Conservation (phyloP, 805 yeast species). For the Wickerhamiella parazyma region DNA sequence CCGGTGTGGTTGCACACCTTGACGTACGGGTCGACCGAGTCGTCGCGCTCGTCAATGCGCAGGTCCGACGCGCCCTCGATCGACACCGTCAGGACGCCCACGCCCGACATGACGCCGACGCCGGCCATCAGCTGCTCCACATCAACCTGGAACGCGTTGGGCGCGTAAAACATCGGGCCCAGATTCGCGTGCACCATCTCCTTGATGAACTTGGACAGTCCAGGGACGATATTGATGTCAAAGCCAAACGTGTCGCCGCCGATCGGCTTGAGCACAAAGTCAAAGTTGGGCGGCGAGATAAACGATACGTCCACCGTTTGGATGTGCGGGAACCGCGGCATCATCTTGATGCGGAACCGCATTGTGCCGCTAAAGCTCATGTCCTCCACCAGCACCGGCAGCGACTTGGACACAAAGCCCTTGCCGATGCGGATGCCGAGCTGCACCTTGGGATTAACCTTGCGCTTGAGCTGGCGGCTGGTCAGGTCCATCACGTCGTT, state of each 20-base stretch:
- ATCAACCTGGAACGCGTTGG: slow-evolving; percentile 86
- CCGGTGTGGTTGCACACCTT: slow-evolving; percentile 43
- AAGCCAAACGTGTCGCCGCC: slow-evolving; percentile 78
- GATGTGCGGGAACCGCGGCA: slow-evolving; percentile 81
- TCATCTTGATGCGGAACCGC: slow-evolving; percentile 78
- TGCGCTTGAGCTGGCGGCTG: slow-evolving; percentile 69
- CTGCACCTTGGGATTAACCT: slow-evolving; percentile 67
- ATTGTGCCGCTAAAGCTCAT: slow-evolving; percentile 61
- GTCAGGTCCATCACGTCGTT: slow-evolving; percentile 74
- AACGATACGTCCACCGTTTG: slow-evolving; percentile 80
- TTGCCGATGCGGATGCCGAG: slow-evolving; percentile 66
- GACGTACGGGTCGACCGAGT: slow-evolving; percentile 83
- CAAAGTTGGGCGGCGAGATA: slow-evolving; percentile 77
- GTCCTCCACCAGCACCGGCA: slow-evolving; percentile 71
- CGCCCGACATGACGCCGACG: slow-evolving; percentile 59
- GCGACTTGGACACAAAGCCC: slow-evolving; percentile 46
- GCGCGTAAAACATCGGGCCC: slow-evolving; percentile 80
- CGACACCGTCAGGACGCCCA: slow-evolving; percentile 70
- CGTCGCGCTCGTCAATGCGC: slow-evolving; percentile 48
- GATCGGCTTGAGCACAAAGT: slow-evolving; percentile 62
- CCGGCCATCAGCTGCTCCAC: slow-evolving; percentile 84
- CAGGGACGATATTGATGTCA: slow-evolving; percentile 76
- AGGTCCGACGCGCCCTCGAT: slow-evolving; percentile 55
- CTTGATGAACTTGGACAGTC: slow-evolving; percentile 66
- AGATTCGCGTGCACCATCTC: slow-evolving; percentile 74